Conservation (phyloP, 2,329 filamentous ascomycete genomes). For the Fusarium continuum region DNA sequence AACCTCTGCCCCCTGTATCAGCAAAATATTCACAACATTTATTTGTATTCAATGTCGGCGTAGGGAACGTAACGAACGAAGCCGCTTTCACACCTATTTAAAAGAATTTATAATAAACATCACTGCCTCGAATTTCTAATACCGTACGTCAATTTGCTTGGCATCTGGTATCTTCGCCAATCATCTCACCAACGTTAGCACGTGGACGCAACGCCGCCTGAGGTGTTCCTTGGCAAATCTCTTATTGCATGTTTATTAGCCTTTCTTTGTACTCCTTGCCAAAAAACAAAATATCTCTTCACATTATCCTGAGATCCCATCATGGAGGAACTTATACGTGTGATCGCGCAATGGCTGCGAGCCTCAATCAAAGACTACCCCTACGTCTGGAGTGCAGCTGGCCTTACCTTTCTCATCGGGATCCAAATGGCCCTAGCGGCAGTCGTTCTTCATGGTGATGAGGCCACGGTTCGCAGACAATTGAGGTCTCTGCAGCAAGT, state of each 20-base stretch:
- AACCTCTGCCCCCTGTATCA: no score
- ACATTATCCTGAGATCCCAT: no score
- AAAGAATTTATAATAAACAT: no score
- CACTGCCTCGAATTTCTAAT: no score
- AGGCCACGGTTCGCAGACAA: constrained; percentile 6
- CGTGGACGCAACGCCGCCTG: neutral
- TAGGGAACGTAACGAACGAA: no score
- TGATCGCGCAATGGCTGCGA: neutral
- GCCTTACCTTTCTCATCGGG: constrained; percentile 11
- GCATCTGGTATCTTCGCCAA: neutral
- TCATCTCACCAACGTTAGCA: neutral
- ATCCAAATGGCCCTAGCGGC: constrained; percentile 5
- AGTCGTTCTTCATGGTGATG: neutral
- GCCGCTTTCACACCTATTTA: no score
- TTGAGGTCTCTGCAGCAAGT: neutral
- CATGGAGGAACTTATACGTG: neutral
- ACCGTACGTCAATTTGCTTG: no score
- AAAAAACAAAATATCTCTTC: neutral
- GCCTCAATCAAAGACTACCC: neutral
- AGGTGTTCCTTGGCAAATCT: neutral
- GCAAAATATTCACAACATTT: no score
- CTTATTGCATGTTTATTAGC: neutral
- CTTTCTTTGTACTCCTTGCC: no score
- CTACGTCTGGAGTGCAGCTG: constrained; percentile 5
- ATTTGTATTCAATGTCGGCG: no score